Evolutionary conservation across 2,329 filamentous ascomycete genomes (phyloP).

Genomic region (Metarhizium rileyi): DNA sequence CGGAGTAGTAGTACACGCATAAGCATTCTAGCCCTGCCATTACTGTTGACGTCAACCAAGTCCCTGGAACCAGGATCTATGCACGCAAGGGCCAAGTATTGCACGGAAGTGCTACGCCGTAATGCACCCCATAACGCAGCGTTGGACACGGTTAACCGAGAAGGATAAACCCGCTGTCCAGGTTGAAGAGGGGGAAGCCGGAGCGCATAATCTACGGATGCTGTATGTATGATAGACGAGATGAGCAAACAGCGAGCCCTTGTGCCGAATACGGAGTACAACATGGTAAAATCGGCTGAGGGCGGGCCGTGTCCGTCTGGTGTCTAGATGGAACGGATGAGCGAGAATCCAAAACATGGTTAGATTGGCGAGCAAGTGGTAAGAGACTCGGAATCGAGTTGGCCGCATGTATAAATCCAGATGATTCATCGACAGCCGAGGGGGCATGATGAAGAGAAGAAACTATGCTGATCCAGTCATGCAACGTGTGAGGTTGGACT

Average conservation of each 20-base stretch:
- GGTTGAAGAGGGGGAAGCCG: neutral
- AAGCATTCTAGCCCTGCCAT: neutral
- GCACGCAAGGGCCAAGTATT: neutral
- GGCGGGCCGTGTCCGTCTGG: conserved; percentile 6
- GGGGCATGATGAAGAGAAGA: no score
- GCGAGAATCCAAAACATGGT: no score
- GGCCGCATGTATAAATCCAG: no score
- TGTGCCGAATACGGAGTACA: neutral
- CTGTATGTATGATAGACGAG: neutral
- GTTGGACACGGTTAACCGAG: neutral
- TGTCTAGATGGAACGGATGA: no score
- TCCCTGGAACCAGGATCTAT: neutral
- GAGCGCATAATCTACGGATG: neutral
- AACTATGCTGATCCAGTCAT: no score
- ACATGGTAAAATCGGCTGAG: conserved; percentile 1
- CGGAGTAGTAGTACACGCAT: no score
- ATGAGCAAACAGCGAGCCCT: neutral
- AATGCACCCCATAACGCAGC: conserved; percentile 1
- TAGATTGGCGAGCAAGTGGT: no score
- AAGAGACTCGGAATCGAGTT: no score
- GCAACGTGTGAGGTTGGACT: neutral
- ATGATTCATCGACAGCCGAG: no score
- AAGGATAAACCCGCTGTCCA: neutral
- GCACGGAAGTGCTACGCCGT: neutral
- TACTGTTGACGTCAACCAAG: conserved; percentile 4